Percentiles rank a stretch among this genome's conserved stretches.
phyloP scores from a whole-genome alignment of 1,284 basidiomycete species.

The Wallemia mellicola region DNA sequence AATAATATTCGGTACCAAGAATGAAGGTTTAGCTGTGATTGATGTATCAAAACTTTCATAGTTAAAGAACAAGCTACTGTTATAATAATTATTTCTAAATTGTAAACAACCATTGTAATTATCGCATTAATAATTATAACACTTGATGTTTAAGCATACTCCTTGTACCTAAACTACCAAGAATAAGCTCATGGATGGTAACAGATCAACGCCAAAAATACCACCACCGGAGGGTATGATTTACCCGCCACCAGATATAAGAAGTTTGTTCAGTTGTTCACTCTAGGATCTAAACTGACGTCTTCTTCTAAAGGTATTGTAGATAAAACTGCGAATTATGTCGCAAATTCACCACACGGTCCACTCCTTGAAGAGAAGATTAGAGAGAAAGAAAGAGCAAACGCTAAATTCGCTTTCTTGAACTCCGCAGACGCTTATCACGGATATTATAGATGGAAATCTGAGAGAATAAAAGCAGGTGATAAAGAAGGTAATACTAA shows the following conservation, averaged over 20 bases:
- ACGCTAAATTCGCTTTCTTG: conserved; percentile 89
- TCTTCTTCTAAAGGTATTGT: conserved; percentile 35
- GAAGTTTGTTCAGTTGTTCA: background rate
- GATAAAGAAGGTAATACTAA: conserved; percentile 19
- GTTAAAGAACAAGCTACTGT: too few relatives aligned
- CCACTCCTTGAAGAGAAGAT: conserved; percentile 80
- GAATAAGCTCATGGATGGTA: background rate
- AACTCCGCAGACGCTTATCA: conserved; percentile 76
- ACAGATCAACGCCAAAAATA: background rate
- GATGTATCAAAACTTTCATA: background rate
- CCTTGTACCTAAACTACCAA: too few relatives aligned
- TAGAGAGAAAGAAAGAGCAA: conserved; percentile 66
- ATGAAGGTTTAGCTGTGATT: background rate
- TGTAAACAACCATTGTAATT: too few relatives aligned
- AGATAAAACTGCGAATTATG: conserved; percentile 79
- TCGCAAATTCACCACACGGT: conserved; percentile 68
- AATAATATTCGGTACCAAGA: background rate
- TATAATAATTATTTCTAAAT: too few relatives aligned
- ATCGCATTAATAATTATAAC: background rate
- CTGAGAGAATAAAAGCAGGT: conserved; percentile 42
- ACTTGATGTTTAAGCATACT: too few relatives aligned
- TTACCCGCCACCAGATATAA: background rate
- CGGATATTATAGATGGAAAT: conserved; percentile 74
- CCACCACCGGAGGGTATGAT: background rate
- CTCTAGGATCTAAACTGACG: background rate